Evolutionary conservation across 2,329 filamentous ascomycete genomes (phyloP), one percentile per base, ranked within the genome.

Genomic region (Byssothecium circinans): DNA sequence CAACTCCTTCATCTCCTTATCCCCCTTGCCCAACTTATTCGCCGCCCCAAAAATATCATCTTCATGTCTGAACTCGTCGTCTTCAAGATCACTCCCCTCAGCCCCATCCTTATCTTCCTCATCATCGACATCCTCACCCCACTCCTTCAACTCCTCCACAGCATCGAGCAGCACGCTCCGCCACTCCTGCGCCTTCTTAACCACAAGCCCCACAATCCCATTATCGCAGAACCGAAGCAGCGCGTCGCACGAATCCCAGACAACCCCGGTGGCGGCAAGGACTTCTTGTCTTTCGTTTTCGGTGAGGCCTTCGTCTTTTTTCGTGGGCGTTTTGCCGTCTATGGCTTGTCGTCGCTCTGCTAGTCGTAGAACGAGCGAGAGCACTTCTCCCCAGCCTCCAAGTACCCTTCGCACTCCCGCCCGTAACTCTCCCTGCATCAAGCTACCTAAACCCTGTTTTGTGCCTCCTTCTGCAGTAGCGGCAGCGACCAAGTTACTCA

Each of bases 181-280:
- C 71, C 86, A 89, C 66, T 91, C 80, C 57, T 89, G 83, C 1
- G 86, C 86, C 64, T 87, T 91, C 56, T 80, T 77, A 0, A 87
- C 78, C 38, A 92, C 79, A 47, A 91, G 76, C 0, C 86, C 88
- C 0, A 81, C 81, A 4, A 95, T 80, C 0, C 90, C 91, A 19
- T 84, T 73, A 5, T 77, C 78, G 40, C 84, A 81, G 32, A 95
- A 72, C 8, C 77, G 76, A 2, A 83, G 74, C 14, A 95, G 66
- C 7, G 81, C 79, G 70, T 96, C 91, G 61, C 91, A 96, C 6
- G 85, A 81, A 45, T 88, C 82, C 91, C 91, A 96, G 1, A 95
- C 75, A 4, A 91, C 78, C 10, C 89, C 91, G 0, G 91, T 94
- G 1, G 82, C 77, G 5, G 82, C 79, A 43, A 85, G 74, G 53